Evolutionary conservation across 176 grass and related monocot species (phyloP).

Genomic region (Zoysia japonica): DNA sequence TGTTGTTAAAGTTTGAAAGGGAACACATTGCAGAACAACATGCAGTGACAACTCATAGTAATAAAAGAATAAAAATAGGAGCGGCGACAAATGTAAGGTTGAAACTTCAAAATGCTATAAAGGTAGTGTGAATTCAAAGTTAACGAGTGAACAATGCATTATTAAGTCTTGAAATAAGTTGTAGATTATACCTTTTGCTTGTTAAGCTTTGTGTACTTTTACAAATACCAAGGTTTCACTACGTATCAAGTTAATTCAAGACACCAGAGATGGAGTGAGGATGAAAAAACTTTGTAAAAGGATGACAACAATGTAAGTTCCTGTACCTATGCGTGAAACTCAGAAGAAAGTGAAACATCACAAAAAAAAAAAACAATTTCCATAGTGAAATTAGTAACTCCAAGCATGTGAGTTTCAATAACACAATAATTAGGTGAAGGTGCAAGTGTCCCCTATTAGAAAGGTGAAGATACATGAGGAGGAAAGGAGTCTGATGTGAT

Average conservation of each 20-base stretch:
- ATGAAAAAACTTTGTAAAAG: no score
- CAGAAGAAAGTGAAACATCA: no score
- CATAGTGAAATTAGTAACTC: no score
- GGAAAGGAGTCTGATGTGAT: not conserved
- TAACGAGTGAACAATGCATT: not conserved
- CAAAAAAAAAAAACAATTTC: no score
- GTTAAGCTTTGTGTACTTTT: conserved; percentile 20
- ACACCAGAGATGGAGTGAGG: no score
- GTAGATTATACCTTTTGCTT: not conserved
- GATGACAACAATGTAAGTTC: no score
- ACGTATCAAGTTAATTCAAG: not conserved
- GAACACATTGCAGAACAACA: not conserved
- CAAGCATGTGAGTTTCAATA: conserved; percentile 4
- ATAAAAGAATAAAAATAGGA: conserved; percentile 17
- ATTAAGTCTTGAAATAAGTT: conserved; percentile 1
- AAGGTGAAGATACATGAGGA: not conserved
- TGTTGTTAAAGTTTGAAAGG: not conserved
- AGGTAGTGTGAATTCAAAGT: not conserved
- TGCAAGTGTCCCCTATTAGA: not conserved
- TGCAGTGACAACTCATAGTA: not conserved
- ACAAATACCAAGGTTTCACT: not conserved
- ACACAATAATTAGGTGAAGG: not conserved
- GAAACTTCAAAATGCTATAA: not conserved
- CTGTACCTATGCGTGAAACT: no score
- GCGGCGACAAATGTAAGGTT: not conserved